Conservation (phyloP, 495 filamentous ascomycete genomes). For the Monascus purpureus region DNA sequence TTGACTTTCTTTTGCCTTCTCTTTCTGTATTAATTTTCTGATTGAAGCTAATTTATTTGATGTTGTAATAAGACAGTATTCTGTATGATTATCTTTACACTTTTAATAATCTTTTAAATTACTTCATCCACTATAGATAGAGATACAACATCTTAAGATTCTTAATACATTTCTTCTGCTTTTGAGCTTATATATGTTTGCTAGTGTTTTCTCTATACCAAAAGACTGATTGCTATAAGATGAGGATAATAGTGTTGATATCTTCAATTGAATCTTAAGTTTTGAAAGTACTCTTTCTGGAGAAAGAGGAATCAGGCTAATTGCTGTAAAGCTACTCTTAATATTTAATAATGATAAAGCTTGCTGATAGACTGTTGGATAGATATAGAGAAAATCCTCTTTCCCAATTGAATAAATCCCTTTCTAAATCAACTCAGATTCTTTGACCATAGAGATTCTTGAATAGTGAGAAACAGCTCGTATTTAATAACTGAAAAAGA, state of each 20-base stretch:
- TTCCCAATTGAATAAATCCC: neutral
- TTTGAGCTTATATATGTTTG: neutral
- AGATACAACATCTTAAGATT: too few species aligned
- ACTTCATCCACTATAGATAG: too few species aligned
- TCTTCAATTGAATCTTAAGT: neutral
- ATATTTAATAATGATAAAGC: neutral
- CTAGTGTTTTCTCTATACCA: neutral
- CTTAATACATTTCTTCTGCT: neutral
- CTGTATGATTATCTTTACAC: too few species aligned
- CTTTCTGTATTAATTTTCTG: too few species aligned
- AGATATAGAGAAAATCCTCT: neutral
- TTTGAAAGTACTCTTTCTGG: neutral
- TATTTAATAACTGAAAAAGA: too few species aligned
- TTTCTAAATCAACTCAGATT: neutral
- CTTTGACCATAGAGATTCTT: neutral
- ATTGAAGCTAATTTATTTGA: too few species aligned
- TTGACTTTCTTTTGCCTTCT: too few species aligned
- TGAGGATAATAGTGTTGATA: neutral
- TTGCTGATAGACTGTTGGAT: neutral
- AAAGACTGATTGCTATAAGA: neutral
- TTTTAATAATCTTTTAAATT: too few species aligned
- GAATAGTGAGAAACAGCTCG: too few species aligned
- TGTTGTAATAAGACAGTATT: too few species aligned
- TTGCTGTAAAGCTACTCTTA: neutral
- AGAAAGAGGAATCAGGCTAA: neutral